Percentiles rank a stretch among this genome's conserved stretches.
Evolutionary conservation across 2,329 filamentous ascomycete genomes (phyloP).

Genomic region (Neoscytalidium dimidiatum): DNA sequence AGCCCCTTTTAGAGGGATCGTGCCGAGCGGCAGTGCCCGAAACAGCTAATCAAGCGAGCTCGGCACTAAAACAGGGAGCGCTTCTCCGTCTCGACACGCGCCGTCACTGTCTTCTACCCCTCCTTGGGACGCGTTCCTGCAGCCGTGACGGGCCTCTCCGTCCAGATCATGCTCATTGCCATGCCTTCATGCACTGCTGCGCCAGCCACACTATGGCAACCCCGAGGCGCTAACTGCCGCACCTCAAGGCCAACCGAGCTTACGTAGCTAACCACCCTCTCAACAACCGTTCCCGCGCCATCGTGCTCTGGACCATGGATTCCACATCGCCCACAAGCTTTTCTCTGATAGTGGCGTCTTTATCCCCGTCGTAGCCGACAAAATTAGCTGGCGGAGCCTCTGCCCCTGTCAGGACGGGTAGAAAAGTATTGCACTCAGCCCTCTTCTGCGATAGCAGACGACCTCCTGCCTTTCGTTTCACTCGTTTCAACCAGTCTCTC

Average conservation of each 20-base stretch:
- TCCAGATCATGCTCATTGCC: background rate
- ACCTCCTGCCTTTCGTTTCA: background rate
- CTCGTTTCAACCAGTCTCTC: background rate
- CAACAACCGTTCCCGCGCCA: background rate
- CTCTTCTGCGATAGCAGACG: background rate
- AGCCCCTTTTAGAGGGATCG: background rate
- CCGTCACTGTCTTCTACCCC: background rate
- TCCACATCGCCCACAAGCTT: background rate
- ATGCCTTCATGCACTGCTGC: slow-evolving; percentile 20
- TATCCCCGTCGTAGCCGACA: background rate
- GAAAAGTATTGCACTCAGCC: slow-evolving; percentile 3
- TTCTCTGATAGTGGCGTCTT: background rate
- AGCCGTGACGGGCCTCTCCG: background rate
- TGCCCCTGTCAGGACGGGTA: background rate
- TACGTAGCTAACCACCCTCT: background rate
- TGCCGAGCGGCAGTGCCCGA: background rate
- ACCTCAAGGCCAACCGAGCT: background rate
- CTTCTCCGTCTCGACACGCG: background rate
- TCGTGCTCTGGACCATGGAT: background rate
- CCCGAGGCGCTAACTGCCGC: slow-evolving; percentile 19
- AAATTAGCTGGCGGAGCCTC: background rate
- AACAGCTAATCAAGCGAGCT: background rate
- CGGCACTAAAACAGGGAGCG: background rate
- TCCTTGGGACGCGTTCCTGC: background rate
- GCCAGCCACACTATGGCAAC: slow-evolving; percentile 35